Conservation (phyloP, 768 basidiomycete genomes). For the Leucocoprinus sp. region DNA sequence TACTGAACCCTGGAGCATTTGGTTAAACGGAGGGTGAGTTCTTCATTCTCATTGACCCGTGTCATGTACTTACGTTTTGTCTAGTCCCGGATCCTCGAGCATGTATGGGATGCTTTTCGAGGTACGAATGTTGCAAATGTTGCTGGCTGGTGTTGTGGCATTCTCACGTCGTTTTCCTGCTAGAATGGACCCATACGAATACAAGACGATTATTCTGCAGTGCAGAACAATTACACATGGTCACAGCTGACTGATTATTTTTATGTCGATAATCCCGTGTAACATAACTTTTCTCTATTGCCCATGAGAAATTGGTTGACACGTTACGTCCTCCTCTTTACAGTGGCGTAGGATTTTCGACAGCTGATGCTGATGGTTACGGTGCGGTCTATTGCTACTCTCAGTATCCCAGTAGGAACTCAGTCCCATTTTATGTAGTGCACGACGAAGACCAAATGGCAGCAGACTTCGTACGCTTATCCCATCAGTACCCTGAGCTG, state of each 20-base stretch:
- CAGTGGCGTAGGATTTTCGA: slow-evolving; percentile 53
- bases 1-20: slow-evolving; percentile 60
- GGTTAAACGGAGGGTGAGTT: slow-evolving; percentile 60
- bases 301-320: neutral
- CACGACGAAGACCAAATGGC: slow-evolving; percentile 62
- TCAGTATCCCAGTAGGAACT: neutral
- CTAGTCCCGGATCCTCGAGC: slow-evolving; percentile 64
- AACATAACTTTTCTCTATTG: slow-evolving; percentile 3
- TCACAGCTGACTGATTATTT: slow-evolving; percentile 54
- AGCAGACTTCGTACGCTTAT: slow-evolving; percentile 36
- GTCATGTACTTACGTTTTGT: neutral
- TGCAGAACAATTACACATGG: slow-evolving; percentile 51
- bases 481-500: neutral
- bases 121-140: slow-evolving; percentile 26
- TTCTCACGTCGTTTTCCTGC: neutral
- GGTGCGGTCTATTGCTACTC: slow-evolving; percentile 27
- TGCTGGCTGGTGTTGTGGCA: neutral
- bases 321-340: slow-evolving; percentile 4
- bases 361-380: slow-evolving; percentile 53
- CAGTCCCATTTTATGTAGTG: slow-evolving; percentile 25
- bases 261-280: slow-evolving; percentile 73
- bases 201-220: slow-evolving; percentile 38
- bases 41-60: neutral
- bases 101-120: slow-evolving; percentile 57
- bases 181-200: slow-evolving; percentile 68